A percentile compares a stretch with the other conserved stretches of the same genome.
These are phyloP conservation scores for Aquanectria penicillioides DNA, from an alignment of 2,329 filamentous ascomycete species.

Conservation along the genomic window DNA sequence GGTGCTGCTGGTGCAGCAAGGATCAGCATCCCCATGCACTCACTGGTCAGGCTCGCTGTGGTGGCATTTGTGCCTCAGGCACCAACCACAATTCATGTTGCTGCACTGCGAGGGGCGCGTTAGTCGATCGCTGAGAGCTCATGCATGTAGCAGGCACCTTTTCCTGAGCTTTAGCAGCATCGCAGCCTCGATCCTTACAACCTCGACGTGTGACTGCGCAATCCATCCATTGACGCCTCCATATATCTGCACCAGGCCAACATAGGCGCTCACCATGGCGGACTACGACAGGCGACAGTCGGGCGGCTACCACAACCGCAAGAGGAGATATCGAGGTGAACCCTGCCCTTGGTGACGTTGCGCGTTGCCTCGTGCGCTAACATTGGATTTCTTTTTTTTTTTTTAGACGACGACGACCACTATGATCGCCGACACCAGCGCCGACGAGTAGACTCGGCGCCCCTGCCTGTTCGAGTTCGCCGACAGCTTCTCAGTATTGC, in stretches of 20 bases:
- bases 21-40: too few relatives aligned
- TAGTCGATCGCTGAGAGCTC: constrained; percentile 21
- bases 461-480: constrained; percentile 76
- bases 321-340: constrained; percentile 82
- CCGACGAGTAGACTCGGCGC: constrained; percentile 76
- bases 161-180: constrained; percentile 35
- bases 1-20: too few relatives aligned
- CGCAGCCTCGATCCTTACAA: constrained; percentile 13
- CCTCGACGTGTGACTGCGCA: constrained; percentile 2
- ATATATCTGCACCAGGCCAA: constrained; percentile 6
- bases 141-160: too few relatives aligned
- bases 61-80: constrained; percentile 33
- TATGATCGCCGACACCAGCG: constrained; percentile 78
- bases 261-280: constrained; percentile 53
- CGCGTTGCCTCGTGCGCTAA: constrained; percentile 30
- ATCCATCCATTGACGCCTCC: constrained; percentile 23
- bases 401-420: constrained; percentile 76
- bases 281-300: constrained; percentile 67
- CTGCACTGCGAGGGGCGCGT: constrained; percentile 13
- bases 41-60: too few relatives aligned
- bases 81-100: constrained; percentile 4
- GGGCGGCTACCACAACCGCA: constrained; percentile 71
- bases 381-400: constrained; percentile 3
- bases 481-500: constrained; percentile 83
- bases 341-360: background rate